Evolutionary conservation across 176 grass and related monocot genomes (phyloP), one percentile per base, ranked within the genome.

Genomic region (Cenchrus americanus): DNA sequence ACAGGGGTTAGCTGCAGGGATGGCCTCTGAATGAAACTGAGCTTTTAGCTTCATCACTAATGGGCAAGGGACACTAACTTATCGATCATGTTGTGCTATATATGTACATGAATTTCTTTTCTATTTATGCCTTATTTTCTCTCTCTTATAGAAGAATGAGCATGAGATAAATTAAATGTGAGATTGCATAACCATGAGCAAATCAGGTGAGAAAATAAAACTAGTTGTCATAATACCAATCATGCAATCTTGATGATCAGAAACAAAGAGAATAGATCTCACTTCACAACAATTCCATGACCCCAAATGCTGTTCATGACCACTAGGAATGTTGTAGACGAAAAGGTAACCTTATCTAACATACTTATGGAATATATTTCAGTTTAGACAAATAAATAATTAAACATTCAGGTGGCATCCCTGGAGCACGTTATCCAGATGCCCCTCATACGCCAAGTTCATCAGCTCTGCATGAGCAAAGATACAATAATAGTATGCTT

Each of bases 221-320:
- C 15, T 23, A 18, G 3, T 30, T 65, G 23, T 61, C 14, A n/a
- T 57, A 81, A 48, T 14, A 72, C 8, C 42, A 59, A 18, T 73
- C 88, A 90, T 66, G 79, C 73, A 21, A 86, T 90, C 37, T 90
- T 86, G 58, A 90, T 86, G 88, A 77, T 66, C 57, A 19, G 78
- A 77, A 73, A 71, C 4, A 7, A 71, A 64, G 32, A 62, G 14
- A 14, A 10, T 65, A 48, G 7, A 7, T 55, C 60, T 53, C 55
- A 82, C 40, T 78, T 86, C 88, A 90, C 67, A 82, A 69, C 17
- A 78, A 83, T 83, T 42, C 9, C 60, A 73, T 90, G 88, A 60
- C 53, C 60, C 79, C 27, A 60, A 47, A 71, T 24, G 78, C 79
- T 71, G 88, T 59, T 86, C 30, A 23, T 37, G 66, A 30, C 23